Evolutionary conservation across 352 stramenopile genomes (phyloP).

Genomic region (Globisporangium radiosum): DNA sequence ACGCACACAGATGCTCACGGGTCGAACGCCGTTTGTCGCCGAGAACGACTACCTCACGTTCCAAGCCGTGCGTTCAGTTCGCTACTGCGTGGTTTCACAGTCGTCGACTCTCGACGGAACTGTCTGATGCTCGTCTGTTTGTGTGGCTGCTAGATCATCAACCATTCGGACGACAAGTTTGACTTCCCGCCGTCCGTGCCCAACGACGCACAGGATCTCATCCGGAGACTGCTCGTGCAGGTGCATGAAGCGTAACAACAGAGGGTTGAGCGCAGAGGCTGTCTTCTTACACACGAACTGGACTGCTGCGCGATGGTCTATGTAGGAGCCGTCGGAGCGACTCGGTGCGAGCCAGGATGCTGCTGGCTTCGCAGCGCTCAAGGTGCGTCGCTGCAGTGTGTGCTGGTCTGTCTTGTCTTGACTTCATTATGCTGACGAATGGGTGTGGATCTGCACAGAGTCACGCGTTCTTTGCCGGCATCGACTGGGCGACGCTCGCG

Average conservation of each 20-base stretch:
- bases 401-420: background rate
- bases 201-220: conserved; percentile 61
- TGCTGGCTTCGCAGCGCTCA: conserved; percentile 58
- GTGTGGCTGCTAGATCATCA: conserved; percentile 51
- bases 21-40: conserved; percentile 78
- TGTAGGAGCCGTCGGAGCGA: conserved; percentile 44
- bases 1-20: conserved; percentile 62
- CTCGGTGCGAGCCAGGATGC: conserved; percentile 66
- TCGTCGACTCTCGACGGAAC: background rate
- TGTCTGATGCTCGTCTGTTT: background rate
- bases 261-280: background rate
- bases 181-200: conserved; percentile 65
- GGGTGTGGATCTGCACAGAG: conserved; percentile 19
- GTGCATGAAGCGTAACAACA: conserved; percentile 8
- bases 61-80: conserved; percentile 48
- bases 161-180: conserved; percentile 72
- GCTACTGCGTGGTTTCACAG: background rate
- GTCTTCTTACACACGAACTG: background rate
- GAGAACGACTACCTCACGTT: conserved; percentile 91
- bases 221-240: conserved; percentile 70
- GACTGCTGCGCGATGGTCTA: background rate
- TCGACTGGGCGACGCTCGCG: conserved; percentile 63
- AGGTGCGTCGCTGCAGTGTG: conserved; percentile 21
- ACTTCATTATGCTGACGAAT: background rate
- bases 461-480: conserved; percentile 73